Evolutionary conservation across 2,329 filamentous ascomycete species (phyloP).

Genomic region (Arachnopeziza araneosa): DNA sequence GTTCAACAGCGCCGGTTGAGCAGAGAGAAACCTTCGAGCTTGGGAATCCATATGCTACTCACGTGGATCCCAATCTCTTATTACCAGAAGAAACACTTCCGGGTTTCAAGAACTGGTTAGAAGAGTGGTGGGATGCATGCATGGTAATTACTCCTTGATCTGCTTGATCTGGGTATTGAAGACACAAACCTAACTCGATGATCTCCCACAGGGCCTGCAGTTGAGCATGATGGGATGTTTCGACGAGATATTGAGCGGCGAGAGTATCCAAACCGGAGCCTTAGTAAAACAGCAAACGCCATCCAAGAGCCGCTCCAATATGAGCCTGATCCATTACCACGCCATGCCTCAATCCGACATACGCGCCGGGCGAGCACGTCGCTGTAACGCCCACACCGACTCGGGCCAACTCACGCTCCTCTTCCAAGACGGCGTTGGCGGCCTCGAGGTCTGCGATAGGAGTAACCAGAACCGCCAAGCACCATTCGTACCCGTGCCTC

Average conservation of each 20-base stretch:
- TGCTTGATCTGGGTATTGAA: background rate
- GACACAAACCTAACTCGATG: no score
- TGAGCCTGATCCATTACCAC: conserved; percentile 40
- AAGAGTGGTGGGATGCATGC: conserved; percentile 17
- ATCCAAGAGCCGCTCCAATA: background rate
- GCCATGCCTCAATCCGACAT: conserved; percentile 24
- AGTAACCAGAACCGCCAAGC: no score
- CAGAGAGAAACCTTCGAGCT: conserved; percentile 35
- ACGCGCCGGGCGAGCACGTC: conserved; percentile 8
- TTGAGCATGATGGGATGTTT: no score
- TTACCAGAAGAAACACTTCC: conserved; percentile 37
- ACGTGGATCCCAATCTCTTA: conserved; percentile 40
- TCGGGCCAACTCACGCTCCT: conserved; percentile 41
- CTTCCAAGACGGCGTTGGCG: conserved; percentile 40
- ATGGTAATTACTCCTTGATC: conserved; percentile 33
- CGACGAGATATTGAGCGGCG: no score
- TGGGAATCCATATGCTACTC: conserved; percentile 36
- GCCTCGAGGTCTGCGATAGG: conserved; percentile 38
- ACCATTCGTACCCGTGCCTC: conserved; percentile 33
- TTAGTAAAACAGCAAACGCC: background rate
- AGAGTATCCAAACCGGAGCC: background rate
- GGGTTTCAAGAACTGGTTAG: conserved; percentile 41
- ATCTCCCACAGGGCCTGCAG: no score
- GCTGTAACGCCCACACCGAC: conserved; percentile 33
- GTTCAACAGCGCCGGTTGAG: background rate